phyloP scores from a whole-genome alignment of 2,329 filamentous ascomycete species.

The Venturia aucupariae region DNA sequence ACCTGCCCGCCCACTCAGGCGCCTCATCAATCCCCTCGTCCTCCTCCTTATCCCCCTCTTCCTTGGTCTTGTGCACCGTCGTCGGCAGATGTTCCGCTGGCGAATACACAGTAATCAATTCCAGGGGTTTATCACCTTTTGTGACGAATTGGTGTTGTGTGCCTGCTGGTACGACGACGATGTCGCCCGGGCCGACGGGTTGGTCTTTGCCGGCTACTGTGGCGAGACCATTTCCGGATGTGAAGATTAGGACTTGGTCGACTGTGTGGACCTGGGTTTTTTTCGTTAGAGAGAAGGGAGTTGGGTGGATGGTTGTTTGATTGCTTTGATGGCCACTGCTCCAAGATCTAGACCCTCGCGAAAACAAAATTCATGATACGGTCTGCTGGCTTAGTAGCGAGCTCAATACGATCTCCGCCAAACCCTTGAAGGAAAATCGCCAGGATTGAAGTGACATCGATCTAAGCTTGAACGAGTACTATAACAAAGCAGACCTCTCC shows the following conservation, averaged over 20 bases:
- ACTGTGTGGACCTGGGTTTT: slow-evolving; percentile 42
- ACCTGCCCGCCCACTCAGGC: slow-evolving; percentile 48
- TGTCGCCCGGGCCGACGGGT: slow-evolving; percentile 44
- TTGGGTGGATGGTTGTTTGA: not conserved
- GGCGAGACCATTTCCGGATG: slow-evolving; percentile 48
- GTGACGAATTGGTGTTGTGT: slow-evolving; percentile 60
- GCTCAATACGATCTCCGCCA: too few species aligned
- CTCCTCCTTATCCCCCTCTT: slow-evolving; percentile 53
- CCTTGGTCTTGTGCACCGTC: slow-evolving; percentile 54
- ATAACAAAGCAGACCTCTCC: not conserved
- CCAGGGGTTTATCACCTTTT: slow-evolving; percentile 48
- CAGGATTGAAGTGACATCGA: too few species aligned
- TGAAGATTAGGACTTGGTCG: slow-evolving; percentile 57
- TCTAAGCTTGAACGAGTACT: too few species aligned
- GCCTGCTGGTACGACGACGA: slow-evolving; percentile 55
- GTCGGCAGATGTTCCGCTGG: slow-evolving; percentile 53
- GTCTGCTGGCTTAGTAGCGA: too few species aligned
- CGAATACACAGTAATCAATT: slow-evolving; percentile 54
- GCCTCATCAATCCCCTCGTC: slow-evolving; percentile 52
- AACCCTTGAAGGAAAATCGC: too few species aligned
- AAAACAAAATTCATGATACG: too few species aligned
- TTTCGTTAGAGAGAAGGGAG: not conserved
- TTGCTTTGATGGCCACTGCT: not conserved
- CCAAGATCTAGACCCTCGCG: too few species aligned
- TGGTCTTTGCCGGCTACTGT: slow-evolving; percentile 52